A percentile compares a stretch with the other conserved stretches of the same genome.
These are phyloP conservation scores for Dysphania ambrosioides DNA, from an alignment of 148 eudicot genomes.

Conservation along the genomic window DNA sequence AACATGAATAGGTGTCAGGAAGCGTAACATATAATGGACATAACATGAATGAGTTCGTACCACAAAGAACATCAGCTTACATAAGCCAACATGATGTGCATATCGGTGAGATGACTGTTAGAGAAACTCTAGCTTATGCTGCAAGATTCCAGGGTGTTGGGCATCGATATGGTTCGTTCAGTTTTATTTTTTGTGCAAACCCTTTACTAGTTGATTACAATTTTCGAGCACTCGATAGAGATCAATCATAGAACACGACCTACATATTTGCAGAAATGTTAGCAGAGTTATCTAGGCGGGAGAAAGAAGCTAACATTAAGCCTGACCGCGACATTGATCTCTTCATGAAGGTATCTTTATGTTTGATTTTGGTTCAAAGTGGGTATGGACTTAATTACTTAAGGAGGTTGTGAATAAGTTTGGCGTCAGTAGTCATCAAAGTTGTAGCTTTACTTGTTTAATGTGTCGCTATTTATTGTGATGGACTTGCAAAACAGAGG, in stretches of 20 bases:
- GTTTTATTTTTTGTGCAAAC: background rate
- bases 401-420: too few relatives aligned
- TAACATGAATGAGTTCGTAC: conserved; percentile 70
- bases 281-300: conserved; percentile 66
- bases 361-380: too few relatives aligned
- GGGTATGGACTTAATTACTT: too few relatives aligned
- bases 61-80: conserved; percentile 75
- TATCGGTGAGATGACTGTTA: conserved; percentile 75
- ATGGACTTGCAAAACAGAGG: background rate
- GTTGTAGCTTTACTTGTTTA: too few relatives aligned
- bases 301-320: conserved; percentile 60
- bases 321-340: conserved; percentile 77
- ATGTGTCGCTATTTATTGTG: too few relatives aligned
- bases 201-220: too few relatives aligned
- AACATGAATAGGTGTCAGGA: conserved; percentile 43
- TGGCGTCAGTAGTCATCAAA: too few relatives aligned
- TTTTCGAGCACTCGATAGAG: background rate
- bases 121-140: conserved; percentile 73
- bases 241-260: too few relatives aligned
- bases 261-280: conserved; percentile 48
- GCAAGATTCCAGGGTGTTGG: conserved; percentile 84
- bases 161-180: conserved; percentile 58
- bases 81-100: conserved; percentile 80
- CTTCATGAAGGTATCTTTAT: conserved; percentile 57
- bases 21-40: conserved; percentile 71